phyloP scores from a whole-genome alignment of 176 grass and related monocot genomes.

The Carex cristatella region DNA sequence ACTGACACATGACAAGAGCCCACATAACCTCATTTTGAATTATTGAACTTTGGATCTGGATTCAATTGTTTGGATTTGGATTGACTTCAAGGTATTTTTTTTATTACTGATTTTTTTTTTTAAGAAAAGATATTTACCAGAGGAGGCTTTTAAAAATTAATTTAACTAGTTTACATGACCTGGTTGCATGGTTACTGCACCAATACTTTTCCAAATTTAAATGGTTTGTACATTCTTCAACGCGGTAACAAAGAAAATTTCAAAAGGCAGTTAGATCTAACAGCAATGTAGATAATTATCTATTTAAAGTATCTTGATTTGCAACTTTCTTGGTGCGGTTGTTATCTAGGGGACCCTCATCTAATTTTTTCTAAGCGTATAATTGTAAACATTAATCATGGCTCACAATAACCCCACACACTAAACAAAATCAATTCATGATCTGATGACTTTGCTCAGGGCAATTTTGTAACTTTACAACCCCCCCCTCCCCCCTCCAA shows the following conservation, averaged over 20 bases:
- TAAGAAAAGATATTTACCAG: not conserved
- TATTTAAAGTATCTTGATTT: not conserved
- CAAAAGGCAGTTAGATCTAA: not conserved
- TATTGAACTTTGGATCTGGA: not conserved
- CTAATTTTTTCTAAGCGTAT: not conserved
- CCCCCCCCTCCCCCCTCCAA: too few species aligned
- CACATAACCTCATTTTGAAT: not conserved
- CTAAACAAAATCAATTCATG: not conserved
- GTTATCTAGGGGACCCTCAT: not conserved
- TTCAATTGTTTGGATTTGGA: not conserved
- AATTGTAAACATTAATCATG: not conserved
- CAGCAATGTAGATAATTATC: not conserved
- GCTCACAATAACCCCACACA: not conserved
- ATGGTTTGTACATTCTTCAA: not conserved
- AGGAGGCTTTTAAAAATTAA: not conserved
- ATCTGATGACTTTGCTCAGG: not conserved
- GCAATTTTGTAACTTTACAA: not conserved
- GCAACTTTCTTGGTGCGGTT: not conserved
- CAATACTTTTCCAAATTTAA: not conserved
- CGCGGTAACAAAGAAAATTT: constrained; percentile 2
- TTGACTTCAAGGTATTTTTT: not conserved
- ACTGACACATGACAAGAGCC: not conserved
- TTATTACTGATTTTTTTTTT: not conserved
- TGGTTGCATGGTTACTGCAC: not conserved
- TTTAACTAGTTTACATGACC: too few species aligned